These are phyloP conservation scores for Alternaria sp. DNA, from an alignment of 2,329 filamentous ascomycete species.

Conservation along the genomic window DNA sequence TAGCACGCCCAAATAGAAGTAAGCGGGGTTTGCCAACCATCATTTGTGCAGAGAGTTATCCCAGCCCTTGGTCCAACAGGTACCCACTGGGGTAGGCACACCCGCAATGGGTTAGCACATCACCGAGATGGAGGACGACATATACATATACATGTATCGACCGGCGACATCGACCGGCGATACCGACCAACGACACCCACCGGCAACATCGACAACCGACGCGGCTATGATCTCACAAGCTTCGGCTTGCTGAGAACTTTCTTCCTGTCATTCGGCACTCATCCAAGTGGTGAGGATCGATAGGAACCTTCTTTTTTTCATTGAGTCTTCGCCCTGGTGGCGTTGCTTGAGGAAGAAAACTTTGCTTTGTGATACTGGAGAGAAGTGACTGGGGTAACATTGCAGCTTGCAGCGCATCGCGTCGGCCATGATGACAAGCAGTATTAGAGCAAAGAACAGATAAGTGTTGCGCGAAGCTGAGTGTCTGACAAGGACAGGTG, in stretches of 20 bases:
- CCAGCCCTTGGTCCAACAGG: background rate
- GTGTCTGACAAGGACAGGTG: background rate
- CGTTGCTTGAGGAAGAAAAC: slow-evolving; percentile 2
- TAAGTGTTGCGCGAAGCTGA: background rate
- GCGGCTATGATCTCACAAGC: background rate
- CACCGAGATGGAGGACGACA: background rate
- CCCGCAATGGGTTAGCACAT: background rate
- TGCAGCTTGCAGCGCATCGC: background rate
- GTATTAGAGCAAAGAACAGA: background rate
- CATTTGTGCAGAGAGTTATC: background rate
- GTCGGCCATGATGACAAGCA: background rate
- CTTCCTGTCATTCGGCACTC: background rate
- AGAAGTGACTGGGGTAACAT: background rate
- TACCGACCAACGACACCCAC: background rate
- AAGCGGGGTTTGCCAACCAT: background rate
- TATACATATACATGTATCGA: background rate
- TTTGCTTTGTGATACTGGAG: background rate
- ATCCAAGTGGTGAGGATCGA: background rate
- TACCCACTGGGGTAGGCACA: background rate
- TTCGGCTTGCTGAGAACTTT: background rate
- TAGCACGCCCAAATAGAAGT: background rate
- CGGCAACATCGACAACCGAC: background rate
- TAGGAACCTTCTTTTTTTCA: background rate
- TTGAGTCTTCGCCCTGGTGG: background rate
- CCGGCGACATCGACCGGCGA: background rate